Evolutionary conservation across 2,329 filamentous ascomycete genomes (phyloP), one percentile per base, ranked within the genome.

Genomic region (Fusarium caatingaense): DNA sequence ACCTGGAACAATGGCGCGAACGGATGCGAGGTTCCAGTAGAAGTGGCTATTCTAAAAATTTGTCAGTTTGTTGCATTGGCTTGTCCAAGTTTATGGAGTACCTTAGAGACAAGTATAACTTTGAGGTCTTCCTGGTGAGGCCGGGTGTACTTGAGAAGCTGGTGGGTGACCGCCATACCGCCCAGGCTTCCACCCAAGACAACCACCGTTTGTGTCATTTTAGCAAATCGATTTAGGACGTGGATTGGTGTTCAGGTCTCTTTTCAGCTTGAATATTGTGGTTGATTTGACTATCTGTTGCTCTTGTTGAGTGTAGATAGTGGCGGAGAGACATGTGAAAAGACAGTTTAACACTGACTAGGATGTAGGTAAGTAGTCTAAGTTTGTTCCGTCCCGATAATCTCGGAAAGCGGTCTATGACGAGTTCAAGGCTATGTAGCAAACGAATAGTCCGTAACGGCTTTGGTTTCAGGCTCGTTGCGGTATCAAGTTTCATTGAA

Each of bases 1-100:
- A 40, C 81, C 83, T 5, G 86, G 86, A 47, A 88, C 78, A 66
- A 89, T 83, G 76, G 84, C 86, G 48, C 87, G 85, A 45, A 87
- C 83, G 2, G 87, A 83, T 27, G 86, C 86, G 8, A 88, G 58
- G 77, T 88, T 88, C 86, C 86, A 88, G 80, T 83, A 89, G 69
- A 89, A 86, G 71, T 89, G 86, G 66, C 80, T 84, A 70, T 83
- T 88, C 84, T 88, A 44, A 32, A 25, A 51, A 10, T 18, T 34
- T 62, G 25, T 57, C 49, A 58, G 40, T 42, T 40, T 13, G 18
- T 49, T 51, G 34, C 20, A 30, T 28, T 20, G 3, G n/a, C 9
- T 18, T 20, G 30, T 25, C 23, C 28, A n/a, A 23, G 8, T 15
- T 25, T 40, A 13, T 30, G 23, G 32, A 13, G 42, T 78, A 87